These are phyloP conservation scores for Eutypella sp. DNA, from an alignment of 2,329 filamentous ascomycete genomes.

Conservation along the genomic window DNA sequence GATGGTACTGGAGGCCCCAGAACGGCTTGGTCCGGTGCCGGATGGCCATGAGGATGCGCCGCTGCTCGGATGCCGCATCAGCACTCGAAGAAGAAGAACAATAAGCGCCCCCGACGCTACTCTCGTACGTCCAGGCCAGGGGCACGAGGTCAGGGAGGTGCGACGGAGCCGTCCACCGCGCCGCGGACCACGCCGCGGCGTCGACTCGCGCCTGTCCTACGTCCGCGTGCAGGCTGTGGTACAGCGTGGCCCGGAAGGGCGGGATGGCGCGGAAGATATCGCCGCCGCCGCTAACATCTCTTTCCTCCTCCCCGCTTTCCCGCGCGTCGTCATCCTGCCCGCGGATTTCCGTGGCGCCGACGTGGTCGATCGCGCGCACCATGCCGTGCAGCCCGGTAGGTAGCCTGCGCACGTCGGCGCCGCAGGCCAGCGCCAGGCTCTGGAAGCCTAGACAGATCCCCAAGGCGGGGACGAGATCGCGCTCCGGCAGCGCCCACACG, in stretches of 20 bases:
- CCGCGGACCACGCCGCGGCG: slow-evolving; percentile 29
- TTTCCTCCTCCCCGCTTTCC: too few relatives aligned
- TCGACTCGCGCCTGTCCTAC: slow-evolving; percentile 42
- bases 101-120: too few relatives aligned
- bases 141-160: slow-evolving; percentile 43
- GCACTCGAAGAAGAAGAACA: too few relatives aligned
- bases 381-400: slow-evolving; percentile 77
- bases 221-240: slow-evolving; percentile 61
- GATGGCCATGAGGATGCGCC: slow-evolving; percentile 70
- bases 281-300: too few relatives aligned
- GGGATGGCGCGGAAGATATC: slow-evolving; percentile 64
- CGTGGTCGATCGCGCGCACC: slow-evolving; percentile 62
- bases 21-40: slow-evolving; percentile 66
- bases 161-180: slow-evolving; percentile 35
- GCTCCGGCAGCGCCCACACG: slow-evolving; percentile 64
- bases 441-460: slow-evolving; percentile 91
- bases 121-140: slow-evolving; percentile 58
- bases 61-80: too few relatives aligned
- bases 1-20: slow-evolving; percentile 87
- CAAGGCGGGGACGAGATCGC: slow-evolving; percentile 66
- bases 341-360: slow-evolving; percentile 8
- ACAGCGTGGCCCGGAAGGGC: slow-evolving; percentile 66
- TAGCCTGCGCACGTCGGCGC: slow-evolving; percentile 61
- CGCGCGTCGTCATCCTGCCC: too few relatives aligned
- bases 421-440: slow-evolving; percentile 66